These are phyloP conservation scores for Boletus rufocinnamomeus DNA, from an alignment of 768 basidiomycete genomes.

Conservation along the genomic window DNA sequence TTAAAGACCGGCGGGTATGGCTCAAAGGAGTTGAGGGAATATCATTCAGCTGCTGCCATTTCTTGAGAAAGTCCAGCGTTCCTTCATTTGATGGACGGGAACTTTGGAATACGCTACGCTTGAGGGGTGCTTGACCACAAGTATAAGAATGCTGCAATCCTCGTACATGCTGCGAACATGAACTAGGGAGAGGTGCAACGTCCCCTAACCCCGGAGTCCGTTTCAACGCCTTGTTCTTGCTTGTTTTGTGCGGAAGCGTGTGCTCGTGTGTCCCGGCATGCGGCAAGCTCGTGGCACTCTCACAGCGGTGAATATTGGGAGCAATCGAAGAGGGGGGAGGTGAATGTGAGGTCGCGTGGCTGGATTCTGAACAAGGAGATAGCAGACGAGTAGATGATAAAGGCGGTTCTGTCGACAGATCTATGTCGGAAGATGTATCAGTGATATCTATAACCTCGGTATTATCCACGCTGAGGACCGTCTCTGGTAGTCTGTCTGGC, in stretches of 20 bases:
- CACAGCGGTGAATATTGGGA: neutral
- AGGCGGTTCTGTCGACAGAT: slow-evolving; percentile 15
- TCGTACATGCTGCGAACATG: slow-evolving; percentile 58
- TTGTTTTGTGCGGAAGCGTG: neutral
- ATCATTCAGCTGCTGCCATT: slow-evolving; percentile 1
- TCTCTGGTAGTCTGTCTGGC: slow-evolving; percentile 4
- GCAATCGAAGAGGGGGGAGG: slow-evolving; percentile 4
- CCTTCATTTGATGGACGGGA: slow-evolving; percentile 7
- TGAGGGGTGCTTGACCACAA: slow-evolving; percentile 11
- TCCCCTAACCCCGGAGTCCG: slow-evolving; percentile 5
- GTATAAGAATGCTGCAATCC: slow-evolving; percentile 51
- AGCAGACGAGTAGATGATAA: slow-evolving; percentile 5
- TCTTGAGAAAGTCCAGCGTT: slow-evolving; percentile 24
- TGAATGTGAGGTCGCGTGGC: slow-evolving; percentile 9
- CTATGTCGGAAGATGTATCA: slow-evolving; percentile 19
- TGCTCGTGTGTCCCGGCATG: slow-evolving; percentile 2
- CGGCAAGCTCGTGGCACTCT: slow-evolving; percentile 11
- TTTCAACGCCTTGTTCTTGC: slow-evolving; percentile 5
- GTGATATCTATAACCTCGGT: slow-evolving; percentile 23
- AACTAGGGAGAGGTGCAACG: slow-evolving; percentile 50
- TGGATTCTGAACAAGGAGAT: slow-evolving; percentile 15
- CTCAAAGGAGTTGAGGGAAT: neutral
- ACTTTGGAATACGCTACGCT: slow-evolving; percentile 6
- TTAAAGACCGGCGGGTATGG: slow-evolving; percentile 7
- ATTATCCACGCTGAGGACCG: slow-evolving; percentile 18